Conservation (phyloP, 805 yeast species). For the Candida tammaniensis region DNA sequence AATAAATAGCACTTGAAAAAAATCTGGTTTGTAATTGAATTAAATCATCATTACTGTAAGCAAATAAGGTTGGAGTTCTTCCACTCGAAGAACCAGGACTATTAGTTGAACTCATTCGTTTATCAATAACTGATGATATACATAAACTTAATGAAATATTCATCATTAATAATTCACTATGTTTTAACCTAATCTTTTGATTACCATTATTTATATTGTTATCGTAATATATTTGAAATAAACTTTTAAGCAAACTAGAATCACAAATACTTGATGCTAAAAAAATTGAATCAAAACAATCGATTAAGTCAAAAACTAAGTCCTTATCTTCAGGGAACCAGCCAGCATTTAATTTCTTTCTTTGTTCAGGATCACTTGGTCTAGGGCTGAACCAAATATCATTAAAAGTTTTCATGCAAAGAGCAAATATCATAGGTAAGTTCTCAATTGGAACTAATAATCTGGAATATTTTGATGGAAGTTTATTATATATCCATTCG, state of each 20-base stretch:
- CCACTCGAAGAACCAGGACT: constrained; percentile 1
- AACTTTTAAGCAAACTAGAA: constrained; percentile 12
- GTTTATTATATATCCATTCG: constrained; percentile 26
- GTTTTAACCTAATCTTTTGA: constrained; percentile 17
- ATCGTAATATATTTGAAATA: constrained; percentile 25
- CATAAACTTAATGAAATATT: constrained; percentile 25
- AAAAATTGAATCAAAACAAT: constrained; percentile 21
- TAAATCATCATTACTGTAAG: constrained; percentile 15
- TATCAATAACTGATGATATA: constrained; percentile 21
- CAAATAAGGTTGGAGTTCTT: constrained; percentile 8
- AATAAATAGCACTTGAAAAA: constrained; percentile 40
- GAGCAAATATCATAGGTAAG: constrained; percentile 24
- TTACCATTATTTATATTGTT: constrained; percentile 3
- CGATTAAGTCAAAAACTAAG: constrained; percentile 26
- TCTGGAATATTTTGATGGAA: constrained; percentile 21
- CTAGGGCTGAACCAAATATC: constrained; percentile 13
- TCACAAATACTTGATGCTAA: constrained; percentile 22
- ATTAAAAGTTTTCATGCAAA: constrained; percentile 13
- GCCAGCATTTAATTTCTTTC: constrained; percentile 8
- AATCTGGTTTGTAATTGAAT: constrained; percentile 17
- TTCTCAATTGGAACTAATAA: constrained; percentile 29
- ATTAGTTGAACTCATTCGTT: constrained; percentile 4
- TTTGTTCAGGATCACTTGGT: constrained; percentile 8
- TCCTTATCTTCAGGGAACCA: constrained; percentile 20
- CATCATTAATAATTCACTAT: constrained; percentile 35